phyloP scores from a whole-genome alignment of 1,284 basidiomycete genomes.

The Pseudozyma hubeiensis region DNA sequence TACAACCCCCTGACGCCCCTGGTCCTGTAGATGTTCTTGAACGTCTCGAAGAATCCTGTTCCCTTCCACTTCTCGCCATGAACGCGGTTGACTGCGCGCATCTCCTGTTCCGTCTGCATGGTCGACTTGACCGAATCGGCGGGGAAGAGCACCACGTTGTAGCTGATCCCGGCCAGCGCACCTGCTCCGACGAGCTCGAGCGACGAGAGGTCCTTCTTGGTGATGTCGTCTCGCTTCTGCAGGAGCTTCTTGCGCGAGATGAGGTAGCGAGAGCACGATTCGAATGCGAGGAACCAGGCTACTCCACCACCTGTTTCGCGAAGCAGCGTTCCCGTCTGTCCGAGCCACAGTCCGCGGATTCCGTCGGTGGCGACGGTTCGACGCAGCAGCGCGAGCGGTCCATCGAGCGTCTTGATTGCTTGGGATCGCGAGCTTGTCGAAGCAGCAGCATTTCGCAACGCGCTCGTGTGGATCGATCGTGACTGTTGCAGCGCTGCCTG shows the following conservation, averaged over 20 bases:
- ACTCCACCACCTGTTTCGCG: conserved; percentile 87
- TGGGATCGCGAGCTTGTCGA: conserved; percentile 2
- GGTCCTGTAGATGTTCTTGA: conserved; percentile 78
- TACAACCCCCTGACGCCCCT: conserved; percentile 88
- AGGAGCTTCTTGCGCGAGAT: conserved; percentile 52
- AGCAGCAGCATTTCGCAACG: conserved; percentile 12
- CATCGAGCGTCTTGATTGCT: conserved; percentile 70
- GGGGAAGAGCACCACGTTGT: conserved; percentile 73
- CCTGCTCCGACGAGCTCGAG: conserved; percentile 88
- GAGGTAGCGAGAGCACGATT: conserved; percentile 69
- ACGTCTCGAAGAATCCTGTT: conserved; percentile 78
- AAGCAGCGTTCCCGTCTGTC: conserved; percentile 81
- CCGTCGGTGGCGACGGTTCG: conserved; percentile 78
- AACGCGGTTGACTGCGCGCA: conserved; percentile 70
- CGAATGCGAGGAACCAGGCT: conserved; percentile 89
- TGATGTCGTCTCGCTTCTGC: conserved; percentile 61
- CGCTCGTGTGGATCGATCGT: conserved; percentile 32
- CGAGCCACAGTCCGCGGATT: conserved; percentile 83
- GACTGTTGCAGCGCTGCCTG: conserved; percentile 35
- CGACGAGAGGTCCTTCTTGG: conserved; percentile 73
- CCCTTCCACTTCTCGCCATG: conserved; percentile 69
- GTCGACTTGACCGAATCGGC: conserved; percentile 94
- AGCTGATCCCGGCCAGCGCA: conserved; percentile 85
- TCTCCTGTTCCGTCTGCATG: conserved; percentile 92
- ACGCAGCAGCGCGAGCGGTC: conserved; percentile 78